Conservation (phyloP, 495 filamentous ascomycete species). For the Pseudomonodictys pantanalensis region DNA sequence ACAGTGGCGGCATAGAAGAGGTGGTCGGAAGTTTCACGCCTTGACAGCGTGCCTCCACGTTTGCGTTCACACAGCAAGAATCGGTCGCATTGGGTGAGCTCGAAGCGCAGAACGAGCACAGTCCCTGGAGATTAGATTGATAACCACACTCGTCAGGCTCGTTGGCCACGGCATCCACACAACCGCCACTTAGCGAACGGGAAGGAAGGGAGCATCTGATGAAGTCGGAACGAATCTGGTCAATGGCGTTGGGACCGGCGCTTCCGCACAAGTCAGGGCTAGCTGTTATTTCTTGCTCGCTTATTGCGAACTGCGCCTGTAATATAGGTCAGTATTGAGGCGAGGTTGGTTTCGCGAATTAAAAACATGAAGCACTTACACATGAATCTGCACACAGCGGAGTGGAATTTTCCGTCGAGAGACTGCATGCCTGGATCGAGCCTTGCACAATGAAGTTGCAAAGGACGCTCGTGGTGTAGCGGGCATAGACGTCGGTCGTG, state of each 20-base stretch:
- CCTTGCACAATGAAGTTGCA: slow-evolving; percentile 96
- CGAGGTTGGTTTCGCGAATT: neutral
- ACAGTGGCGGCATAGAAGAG: slow-evolving; percentile 67
- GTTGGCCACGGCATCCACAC: slow-evolving; percentile 73
- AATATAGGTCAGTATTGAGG: slow-evolving; percentile 18
- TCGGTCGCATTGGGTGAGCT: slow-evolving; percentile 89
- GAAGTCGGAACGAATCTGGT: slow-evolving; percentile 88
- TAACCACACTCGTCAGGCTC: slow-evolving; percentile 89
- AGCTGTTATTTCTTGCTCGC: slow-evolving; percentile 79
- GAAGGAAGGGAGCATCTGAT: slow-evolving; percentile 81
- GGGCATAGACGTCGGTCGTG: slow-evolving; percentile 82
- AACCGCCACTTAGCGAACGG: slow-evolving; percentile 68
- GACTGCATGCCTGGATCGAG: slow-evolving; percentile 68
- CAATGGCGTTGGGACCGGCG: slow-evolving; percentile 59
- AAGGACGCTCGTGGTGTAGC: slow-evolving; percentile 87
- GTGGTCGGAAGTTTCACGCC: slow-evolving; percentile 72
- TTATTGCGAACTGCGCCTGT: slow-evolving; percentile 80
- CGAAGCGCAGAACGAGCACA: slow-evolving; percentile 81
- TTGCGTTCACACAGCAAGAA: slow-evolving; percentile 86
- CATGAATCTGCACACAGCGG: slow-evolving; percentile 92
- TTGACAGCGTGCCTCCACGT: slow-evolving; percentile 65
- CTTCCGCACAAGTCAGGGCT: slow-evolving; percentile 69
- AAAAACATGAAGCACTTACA: slow-evolving; percentile 53
- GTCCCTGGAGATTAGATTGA: slow-evolving; percentile 70
- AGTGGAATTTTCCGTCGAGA: slow-evolving; percentile 59